These are phyloP conservation scores for Ceratonia siliqua DNA, from an alignment of 306 rosid species.

Conservation along the genomic window DNA sequence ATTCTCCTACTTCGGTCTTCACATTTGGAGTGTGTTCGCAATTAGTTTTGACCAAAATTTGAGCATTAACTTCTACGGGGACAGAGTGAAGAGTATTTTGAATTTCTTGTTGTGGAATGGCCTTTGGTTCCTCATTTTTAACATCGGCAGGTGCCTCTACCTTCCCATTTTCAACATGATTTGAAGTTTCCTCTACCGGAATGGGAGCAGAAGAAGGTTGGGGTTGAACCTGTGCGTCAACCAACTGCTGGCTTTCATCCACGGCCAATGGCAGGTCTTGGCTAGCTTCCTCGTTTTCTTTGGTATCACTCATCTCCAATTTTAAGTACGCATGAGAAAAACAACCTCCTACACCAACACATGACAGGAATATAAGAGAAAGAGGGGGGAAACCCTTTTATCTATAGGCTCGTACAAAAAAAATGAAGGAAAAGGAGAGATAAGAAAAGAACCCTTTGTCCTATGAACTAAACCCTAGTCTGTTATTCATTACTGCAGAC, in stretches of 20 bases:
- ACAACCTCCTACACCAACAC: slow-evolving; percentile 30
- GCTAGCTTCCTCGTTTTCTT: slow-evolving; percentile 48
- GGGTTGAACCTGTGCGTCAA: slow-evolving; percentile 33
- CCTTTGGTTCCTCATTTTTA: slow-evolving; percentile 30
- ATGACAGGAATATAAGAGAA: not conserved
- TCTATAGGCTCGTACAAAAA: not conserved
- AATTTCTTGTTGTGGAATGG: slow-evolving; percentile 26
- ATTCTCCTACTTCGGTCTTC: slow-evolving; percentile 41
- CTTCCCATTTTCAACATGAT: slow-evolving; percentile 36
- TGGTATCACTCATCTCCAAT: slow-evolving; percentile 40
- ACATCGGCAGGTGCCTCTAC: slow-evolving; percentile 23
- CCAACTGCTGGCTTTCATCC: slow-evolving; percentile 37
- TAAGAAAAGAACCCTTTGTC: not conserved
- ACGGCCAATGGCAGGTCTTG: slow-evolving; percentile 25
- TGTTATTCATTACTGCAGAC: slow-evolving; percentile 3
- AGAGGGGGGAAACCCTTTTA: not conserved
- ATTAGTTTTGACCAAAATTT: slow-evolving; percentile 38
- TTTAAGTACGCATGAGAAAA: slow-evolving; percentile 31
- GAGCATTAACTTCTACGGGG: slow-evolving; percentile 36
- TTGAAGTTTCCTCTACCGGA: slow-evolving; percentile 29
- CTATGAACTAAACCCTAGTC: slow-evolving; percentile 36
- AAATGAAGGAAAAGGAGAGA: not conserved
- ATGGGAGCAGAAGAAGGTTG: slow-evolving; percentile 33
- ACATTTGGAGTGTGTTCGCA: slow-evolving; percentile 28
- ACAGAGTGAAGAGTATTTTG: slow-evolving; percentile 35